Conservation (phyloP, 108 stramenopile genomes). For the Chaetoceros tenuissimus region DNA sequence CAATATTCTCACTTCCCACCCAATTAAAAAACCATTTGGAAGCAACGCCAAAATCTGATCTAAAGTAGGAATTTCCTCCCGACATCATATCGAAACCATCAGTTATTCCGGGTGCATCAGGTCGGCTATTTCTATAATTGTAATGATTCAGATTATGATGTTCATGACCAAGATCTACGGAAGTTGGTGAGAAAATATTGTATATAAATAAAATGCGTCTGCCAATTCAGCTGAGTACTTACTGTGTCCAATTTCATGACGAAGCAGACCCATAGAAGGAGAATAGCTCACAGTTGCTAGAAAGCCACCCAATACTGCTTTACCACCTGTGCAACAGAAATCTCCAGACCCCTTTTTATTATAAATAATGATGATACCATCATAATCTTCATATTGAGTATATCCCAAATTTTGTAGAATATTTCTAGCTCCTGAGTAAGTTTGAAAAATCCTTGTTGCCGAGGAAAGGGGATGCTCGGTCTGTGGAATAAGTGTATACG, state of each 20-base stretch:
- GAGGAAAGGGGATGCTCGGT: neutral
- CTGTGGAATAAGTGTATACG: neutral
- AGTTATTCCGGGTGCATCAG: neutral
- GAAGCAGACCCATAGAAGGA: neutral
- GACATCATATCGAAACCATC: slow-evolving; percentile 3
- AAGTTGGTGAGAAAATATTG: neutral
- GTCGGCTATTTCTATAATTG: neutral
- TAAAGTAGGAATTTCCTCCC: neutral
- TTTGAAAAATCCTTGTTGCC: neutral
- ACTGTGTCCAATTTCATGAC: neutral
- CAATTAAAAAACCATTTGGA: slow-evolving; percentile 6
- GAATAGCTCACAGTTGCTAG: neutral
- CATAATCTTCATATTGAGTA: neutral
- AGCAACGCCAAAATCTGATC: neutral
- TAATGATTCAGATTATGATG: neutral
- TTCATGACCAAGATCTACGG: neutral
- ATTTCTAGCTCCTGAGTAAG: neutral
- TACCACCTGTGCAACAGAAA: neutral
- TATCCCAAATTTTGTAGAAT: neutral
- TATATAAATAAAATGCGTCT: no score
- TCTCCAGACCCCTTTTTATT: neutral
- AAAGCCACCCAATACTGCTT: neutral
- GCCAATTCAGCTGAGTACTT: neutral
- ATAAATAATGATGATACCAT: neutral
- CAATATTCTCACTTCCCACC: neutral